A percentile compares a stretch with the other conserved stretches of the same genome.
phyloP scores from a whole-genome alignment of 352 stramenopile species.

The Phytopythium mirpurense region DNA sequence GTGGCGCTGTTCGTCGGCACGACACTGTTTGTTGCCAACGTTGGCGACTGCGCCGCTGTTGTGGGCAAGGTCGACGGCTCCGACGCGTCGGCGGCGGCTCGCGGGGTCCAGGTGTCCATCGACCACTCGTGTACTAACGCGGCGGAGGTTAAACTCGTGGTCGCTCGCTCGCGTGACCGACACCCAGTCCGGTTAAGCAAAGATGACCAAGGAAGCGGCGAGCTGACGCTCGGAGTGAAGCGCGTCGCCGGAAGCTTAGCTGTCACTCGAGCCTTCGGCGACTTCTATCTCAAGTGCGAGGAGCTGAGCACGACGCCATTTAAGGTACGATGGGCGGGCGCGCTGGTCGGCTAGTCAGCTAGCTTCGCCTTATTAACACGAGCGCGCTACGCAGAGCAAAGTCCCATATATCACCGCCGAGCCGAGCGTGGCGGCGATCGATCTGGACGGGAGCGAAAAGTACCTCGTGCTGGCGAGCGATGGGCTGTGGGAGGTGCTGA shows the following conservation, averaged over 20 bases:
- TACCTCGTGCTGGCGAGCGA: constrained; percentile 80
- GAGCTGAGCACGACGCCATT: constrained; percentile 89
- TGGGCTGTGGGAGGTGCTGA: constrained; percentile 78
- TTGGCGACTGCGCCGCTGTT: constrained; percentile 89
- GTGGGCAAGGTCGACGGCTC: constrained; percentile 55
- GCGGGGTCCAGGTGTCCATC: constrained; percentile 34
- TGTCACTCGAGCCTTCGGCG: constrained; percentile 89
- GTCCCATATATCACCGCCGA: constrained; percentile 75
- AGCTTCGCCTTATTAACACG: constrained; percentile 1
- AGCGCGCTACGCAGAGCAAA: constrained; percentile 41
- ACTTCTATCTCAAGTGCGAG: constrained; percentile 93
- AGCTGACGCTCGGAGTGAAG: constrained; percentile 69
- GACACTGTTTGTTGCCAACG: constrained; percentile 85
- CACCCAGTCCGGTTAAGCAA: constrained; percentile 89
- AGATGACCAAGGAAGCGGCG: constrained; percentile 79
- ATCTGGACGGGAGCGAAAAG: constrained; percentile 51
- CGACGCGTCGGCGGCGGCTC: constrained; percentile 10
- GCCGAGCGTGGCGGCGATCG: constrained; percentile 45
- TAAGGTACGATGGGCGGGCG: constrained; percentile 38
- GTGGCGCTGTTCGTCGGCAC: constrained; percentile 55
- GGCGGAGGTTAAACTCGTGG: constrained; percentile 43
- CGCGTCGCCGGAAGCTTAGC: constrained; percentile 88
- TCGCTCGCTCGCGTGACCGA: constrained; percentile 61
- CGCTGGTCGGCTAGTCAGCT: background rate
- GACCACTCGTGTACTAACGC: constrained; percentile 61